Conservation (phyloP, 2,329 filamentous ascomycete species). For the Xylaria sp. region DNA sequence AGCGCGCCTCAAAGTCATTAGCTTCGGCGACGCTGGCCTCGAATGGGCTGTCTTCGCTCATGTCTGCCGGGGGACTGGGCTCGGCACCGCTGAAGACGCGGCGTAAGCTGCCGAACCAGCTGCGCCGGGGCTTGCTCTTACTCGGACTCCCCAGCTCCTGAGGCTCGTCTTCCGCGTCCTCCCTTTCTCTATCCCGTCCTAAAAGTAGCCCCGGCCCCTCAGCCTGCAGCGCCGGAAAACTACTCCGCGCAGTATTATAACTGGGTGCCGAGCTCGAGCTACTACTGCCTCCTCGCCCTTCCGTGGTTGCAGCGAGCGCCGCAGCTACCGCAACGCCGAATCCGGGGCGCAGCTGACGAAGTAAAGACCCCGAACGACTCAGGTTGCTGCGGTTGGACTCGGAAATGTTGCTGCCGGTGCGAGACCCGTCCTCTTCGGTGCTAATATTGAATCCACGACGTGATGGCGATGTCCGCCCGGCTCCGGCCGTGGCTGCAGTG, state of each 20-base stretch:
- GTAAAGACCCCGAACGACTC: slow-evolving; percentile 52
- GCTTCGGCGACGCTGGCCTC: slow-evolving; percentile 51
- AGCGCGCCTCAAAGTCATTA: slow-evolving; percentile 57
- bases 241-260: slow-evolving; percentile 66
- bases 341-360: slow-evolving; percentile 51
- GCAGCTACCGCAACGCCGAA: slow-evolving; percentile 51
- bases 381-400: slow-evolving; percentile 63
- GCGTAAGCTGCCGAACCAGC: slow-evolving; percentile 76
- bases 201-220: slow-evolving; percentile 64
- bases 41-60: slow-evolving; percentile 46
- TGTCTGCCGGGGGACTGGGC: slow-evolving; percentile 44
- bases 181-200: slow-evolving; percentile 46
- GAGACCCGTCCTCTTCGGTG: slow-evolving; percentile 58
- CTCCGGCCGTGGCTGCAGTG: slow-evolving; percentile 34
- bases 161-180: slow-evolving; percentile 38
- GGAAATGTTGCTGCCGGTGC: slow-evolving; percentile 67
- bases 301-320: slow-evolving; percentile 42
- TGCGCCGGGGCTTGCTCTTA: slow-evolving; percentile 66
- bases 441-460: slow-evolving; percentile 27
- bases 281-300: slow-evolving; percentile 52
- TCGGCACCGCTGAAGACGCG: slow-evolving; percentile 65
- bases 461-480: slow-evolving; percentile 34
- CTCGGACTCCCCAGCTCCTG: slow-evolving; percentile 64
- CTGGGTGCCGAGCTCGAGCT: slow-evolving; percentile 52
- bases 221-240: slow-evolving; percentile 63